Evolutionary conservation across 495 filamentous ascomycete genomes (phyloP).

Genomic region (Penicillium pancosmium): DNA sequence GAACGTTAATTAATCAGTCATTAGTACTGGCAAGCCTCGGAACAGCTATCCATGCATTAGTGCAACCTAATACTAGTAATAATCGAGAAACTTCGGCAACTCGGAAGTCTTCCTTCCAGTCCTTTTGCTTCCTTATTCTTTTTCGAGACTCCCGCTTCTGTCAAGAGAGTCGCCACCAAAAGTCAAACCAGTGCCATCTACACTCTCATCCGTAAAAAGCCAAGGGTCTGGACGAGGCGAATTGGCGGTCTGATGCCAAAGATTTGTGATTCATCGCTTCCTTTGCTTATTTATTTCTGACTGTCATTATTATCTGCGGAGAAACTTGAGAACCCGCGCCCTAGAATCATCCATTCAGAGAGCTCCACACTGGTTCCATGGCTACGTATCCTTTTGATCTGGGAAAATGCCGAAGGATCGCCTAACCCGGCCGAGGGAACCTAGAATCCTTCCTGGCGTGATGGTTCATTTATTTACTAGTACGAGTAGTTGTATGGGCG

Average conservation of each 20-base stretch:
- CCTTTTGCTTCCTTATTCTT: too few relatives aligned
- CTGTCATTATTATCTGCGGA: neutral
- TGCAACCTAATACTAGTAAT: too few relatives aligned
- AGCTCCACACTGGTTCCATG: slow-evolving; percentile 21
- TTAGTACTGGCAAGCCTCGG: slow-evolving; percentile 1
- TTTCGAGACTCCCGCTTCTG: too few relatives aligned
- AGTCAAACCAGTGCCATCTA: neutral
- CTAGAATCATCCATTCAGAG: slow-evolving; percentile 4
- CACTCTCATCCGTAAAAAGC: neutral
- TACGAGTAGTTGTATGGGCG: neutral
- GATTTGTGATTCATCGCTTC: slow-evolving; percentile 5
- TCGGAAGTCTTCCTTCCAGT: too few relatives aligned
- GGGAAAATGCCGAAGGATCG: slow-evolving; percentile 27
- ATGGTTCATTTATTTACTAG: slow-evolving; percentile 2
- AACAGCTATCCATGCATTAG: neutral
- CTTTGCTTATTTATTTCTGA: neutral
- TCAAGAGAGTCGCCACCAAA: neutral
- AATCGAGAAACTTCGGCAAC: too few relatives aligned
- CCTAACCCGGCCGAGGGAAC: slow-evolving; percentile 28
- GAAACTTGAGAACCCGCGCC: neutral
- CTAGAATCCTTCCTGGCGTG: slow-evolving; percentile 9
- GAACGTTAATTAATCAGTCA: neutral
- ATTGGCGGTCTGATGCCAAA: neutral
- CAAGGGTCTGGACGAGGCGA: neutral
- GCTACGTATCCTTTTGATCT: neutral